Evolutionary conservation across 768 basidiomycete genomes (phyloP), one percentile per base, ranked within the genome.

Genomic region (Kwoniella botswanensis): DNA sequence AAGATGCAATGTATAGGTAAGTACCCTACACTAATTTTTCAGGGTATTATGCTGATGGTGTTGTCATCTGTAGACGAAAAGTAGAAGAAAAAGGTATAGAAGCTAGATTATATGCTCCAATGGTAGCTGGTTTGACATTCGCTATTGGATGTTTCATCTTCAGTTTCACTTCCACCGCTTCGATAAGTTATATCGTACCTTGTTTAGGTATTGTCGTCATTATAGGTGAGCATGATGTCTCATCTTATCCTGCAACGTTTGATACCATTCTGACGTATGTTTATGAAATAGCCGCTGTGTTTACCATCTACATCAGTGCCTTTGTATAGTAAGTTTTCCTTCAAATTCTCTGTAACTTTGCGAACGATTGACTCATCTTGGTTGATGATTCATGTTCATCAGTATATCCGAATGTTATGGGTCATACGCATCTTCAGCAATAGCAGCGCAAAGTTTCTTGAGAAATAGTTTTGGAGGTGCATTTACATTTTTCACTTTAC

Each of bases 361-460:
- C 35, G 35, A 9, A 35, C 35, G 35, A 35, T 35, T 35, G 4
- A 35, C 7, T 3, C 35, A 35, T 13, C 21, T 18, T 54, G n/a
- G 52, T 29, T 26, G 43, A 29, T 46, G 7, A 3, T 29, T 6
- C 26, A 57, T 35, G 35, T 35, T 35, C 35, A 26, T 29, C 29
- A 76, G 74, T 63, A 83, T 91, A 15, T 88, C 90, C 4, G 89
- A 91, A 82, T 89, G 88, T 86, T 90, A 78, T 22, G 86, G 76
- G 12, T 73, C 79, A 4, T 91, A 88, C 77, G 90, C 90, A 6
- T 90, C 89, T 0, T 90, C 89, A 0, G 90, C 90, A 12, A 83
- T 90, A 18, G 90, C 90, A 1, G 90, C 88, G 1, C 90, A 91
- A 79, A 89, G 88, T 74, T 84, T 90, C 66, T 86, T 87, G 67